Conservation (phyloP, 805 yeast genomes). For the Torulaspora maleeae region DNA sequence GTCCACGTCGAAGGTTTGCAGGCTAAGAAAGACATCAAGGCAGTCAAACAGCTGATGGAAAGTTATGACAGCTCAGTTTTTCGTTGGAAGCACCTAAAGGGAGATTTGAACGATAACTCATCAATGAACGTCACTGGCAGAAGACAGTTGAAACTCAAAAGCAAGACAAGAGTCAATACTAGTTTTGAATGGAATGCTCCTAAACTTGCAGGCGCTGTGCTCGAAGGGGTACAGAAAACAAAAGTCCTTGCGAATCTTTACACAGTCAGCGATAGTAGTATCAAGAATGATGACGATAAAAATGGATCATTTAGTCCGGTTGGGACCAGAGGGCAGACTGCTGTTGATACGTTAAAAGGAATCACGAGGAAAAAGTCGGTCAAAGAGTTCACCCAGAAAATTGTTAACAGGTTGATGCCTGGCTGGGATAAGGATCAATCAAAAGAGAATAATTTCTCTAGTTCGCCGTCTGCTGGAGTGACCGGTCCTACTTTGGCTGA, state of each 20-base stretch:
- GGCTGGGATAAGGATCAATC: conserved; percentile 13
- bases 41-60: conserved; percentile 59
- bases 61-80: conserved; percentile 62
- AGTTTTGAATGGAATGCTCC: conserved; percentile 29
- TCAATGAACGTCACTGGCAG: background rate
- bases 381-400: conserved; percentile 24
- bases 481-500: background rate
- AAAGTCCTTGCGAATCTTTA: conserved; percentile 26
- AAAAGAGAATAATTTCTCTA: background rate
- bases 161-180: conserved; percentile 7
- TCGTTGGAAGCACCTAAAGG: conserved; percentile 7
- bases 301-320: conserved; percentile 3
- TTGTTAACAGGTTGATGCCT: conserved; percentile 22
- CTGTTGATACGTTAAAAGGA: conserved; percentile 28
- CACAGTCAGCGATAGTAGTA: conserved; percentile 4
- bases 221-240: conserved; percentile 24
- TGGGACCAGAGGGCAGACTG: conserved; percentile 15
- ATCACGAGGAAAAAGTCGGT: conserved; percentile 22
- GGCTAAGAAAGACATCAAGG: conserved; percentile 28
- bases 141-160: background rate
- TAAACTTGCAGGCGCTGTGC: conserved; percentile 24
- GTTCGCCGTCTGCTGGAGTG: background rate
- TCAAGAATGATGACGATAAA: background rate
- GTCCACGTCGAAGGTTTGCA: conserved; percentile 60
- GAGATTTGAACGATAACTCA: background rate